Evolutionary conservation across 495 filamentous ascomycete genomes (phyloP).

Genomic region (Achaetomiella virescens): DNA sequence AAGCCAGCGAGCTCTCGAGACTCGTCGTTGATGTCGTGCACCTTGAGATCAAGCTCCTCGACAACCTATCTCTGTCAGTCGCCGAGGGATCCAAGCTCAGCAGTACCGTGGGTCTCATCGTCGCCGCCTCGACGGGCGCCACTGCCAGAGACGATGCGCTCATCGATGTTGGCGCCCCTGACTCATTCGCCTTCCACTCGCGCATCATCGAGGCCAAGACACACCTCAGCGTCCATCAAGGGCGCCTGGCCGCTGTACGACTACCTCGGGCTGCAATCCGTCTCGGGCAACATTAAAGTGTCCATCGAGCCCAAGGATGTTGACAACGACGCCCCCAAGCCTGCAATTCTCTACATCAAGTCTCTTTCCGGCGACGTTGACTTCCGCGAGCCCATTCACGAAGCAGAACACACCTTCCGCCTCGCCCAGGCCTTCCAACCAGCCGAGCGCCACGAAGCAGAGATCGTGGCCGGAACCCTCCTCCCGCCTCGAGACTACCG

Average conservation of each 20-base stretch:
- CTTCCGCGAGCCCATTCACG: slow-evolving; percentile 31
- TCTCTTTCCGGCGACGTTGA: slow-evolving; percentile 33
- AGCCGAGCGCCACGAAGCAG: neutral
- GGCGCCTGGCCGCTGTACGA: slow-evolving; percentile 42
- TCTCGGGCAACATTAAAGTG: slow-evolving; percentile 33
- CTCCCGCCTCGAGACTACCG: slow-evolving; percentile 40
- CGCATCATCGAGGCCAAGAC: slow-evolving; percentile 30
- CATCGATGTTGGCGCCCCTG: slow-evolving; percentile 19
- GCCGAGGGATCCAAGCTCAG: slow-evolving; percentile 16
- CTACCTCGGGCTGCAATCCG: slow-evolving; percentile 31
- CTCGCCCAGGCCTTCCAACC: neutral
- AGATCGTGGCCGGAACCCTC: neutral
- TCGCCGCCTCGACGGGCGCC: slow-evolving; percentile 10
- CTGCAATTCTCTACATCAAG: slow-evolving; percentile 31
- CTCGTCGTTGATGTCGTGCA: slow-evolving; percentile 29
- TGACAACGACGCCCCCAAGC: slow-evolving; percentile 19
- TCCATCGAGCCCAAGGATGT: slow-evolving; percentile 32
- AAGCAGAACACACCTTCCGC: slow-evolving; percentile 5
- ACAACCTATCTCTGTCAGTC: slow-evolving; percentile 35
- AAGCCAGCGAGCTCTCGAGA: slow-evolving; percentile 20
- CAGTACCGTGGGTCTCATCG: slow-evolving; percentile 28
- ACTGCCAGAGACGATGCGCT: slow-evolving; percentile 14
- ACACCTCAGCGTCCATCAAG: slow-evolving; percentile 30
- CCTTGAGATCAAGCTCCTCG: slow-evolving; percentile 35
- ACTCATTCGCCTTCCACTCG: slow-evolving; percentile 29